Evolutionary conservation across 2,329 filamentous ascomycete genomes (phyloP).

Genomic region (Cordyceps fumosorosea): DNA sequence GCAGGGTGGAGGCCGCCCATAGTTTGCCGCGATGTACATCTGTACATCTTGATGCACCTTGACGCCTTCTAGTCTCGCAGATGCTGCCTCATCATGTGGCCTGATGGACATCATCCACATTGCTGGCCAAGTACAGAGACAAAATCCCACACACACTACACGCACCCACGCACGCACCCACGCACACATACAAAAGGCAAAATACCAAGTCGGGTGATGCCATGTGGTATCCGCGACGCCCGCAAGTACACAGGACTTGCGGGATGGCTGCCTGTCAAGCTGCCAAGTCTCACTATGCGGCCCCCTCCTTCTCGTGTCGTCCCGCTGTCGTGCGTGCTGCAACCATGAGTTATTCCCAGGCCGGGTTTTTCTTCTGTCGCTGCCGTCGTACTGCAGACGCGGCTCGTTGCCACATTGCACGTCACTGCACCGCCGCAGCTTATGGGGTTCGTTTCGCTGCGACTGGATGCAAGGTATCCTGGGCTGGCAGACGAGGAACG

Average conservation of each 20-base stretch:
- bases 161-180: background rate
- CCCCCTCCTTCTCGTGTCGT: background rate
- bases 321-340: background rate
- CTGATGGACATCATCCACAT: background rate
- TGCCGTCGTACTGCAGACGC: background rate
- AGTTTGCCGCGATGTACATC: conserved; percentile 1
- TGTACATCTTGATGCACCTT: background rate
- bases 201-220: background rate
- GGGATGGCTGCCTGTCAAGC: background rate
- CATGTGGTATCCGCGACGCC: conserved; percentile 1
- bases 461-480: no score
- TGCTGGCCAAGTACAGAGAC: background rate
- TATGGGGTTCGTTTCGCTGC: no score
- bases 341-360: background rate
- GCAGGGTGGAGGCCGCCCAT: background rate
- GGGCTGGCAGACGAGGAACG: no score
- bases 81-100: background rate
- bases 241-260: background rate
- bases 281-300: no score
- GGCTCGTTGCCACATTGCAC: no score
- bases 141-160: background rate
- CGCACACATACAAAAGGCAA: background rate
- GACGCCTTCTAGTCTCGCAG: background rate
- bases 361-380: background rate
- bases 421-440: no score